Evolutionary conservation across 1,284 basidiomycete genomes (phyloP), one percentile per base, ranked within the genome.

Genomic region (Austroboletus niveus): DNA sequence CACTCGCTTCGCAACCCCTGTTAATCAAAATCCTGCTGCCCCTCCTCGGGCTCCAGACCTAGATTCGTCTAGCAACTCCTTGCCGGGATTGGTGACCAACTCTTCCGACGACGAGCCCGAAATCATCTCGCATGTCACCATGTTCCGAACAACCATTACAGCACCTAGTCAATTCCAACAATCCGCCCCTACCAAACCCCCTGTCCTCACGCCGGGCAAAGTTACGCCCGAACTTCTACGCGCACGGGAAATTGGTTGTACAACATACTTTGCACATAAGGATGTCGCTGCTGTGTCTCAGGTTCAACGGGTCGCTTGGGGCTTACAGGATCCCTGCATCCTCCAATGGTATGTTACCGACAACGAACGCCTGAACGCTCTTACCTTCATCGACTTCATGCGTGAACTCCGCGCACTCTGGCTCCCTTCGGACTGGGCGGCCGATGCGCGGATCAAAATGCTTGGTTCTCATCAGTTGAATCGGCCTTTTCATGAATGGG

Each of bases 321-420:
- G 39, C 24, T 17, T 52, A 0, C 42, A 27, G 3, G 55, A 58
- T 11, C 42, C 40, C 0, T 7, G 38, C 0, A 41, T 58, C 0
- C 52, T 49, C 22, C 27, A 53, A 3, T 58, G 57, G 57, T 51
- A 53, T 10, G 4, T 31, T 5, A 45, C 8, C 2, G 36, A 58
- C 4, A 1, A 5, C 0, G 47, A 22, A 0, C 38, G 29, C 2
- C 17, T 58, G 1, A 32, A 44, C 6, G 10, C 2, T 0, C 43
- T 51, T 8, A 14, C 36, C 15, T 59, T 59, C 8, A 4, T 4
- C 0, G 41, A 10, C 0, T 57, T 53, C 11, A 47, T 58, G 17
- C 10, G 3, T 0, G 41, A 56, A 39, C 15, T 58, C 0, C 24
- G 42, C 0, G 1, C 1, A 0, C 3, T 14, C 3, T 60, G 57